Evolutionary conservation across 2,329 filamentous ascomycete genomes (phyloP).

Genomic region (Aspergillus arachidicola): DNA sequence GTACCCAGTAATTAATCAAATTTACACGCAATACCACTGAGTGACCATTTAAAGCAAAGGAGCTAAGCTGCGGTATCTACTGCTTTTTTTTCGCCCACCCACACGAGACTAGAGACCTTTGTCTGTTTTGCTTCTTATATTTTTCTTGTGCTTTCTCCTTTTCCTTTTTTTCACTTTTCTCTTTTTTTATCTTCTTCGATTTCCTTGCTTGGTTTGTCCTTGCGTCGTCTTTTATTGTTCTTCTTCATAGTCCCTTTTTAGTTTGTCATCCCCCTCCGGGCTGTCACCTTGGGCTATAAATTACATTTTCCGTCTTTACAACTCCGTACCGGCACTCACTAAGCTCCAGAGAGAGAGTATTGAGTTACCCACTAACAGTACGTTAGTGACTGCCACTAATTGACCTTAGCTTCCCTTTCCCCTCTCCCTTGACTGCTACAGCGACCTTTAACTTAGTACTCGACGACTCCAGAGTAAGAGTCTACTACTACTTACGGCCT

Average conservation of each 20-base stretch:
- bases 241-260: slow-evolving; percentile 13
- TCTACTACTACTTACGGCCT: not conserved
- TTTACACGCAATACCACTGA: slow-evolving; percentile 2
- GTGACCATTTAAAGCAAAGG: not conserved
- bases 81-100: not conserved
- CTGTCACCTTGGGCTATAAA: not conserved
- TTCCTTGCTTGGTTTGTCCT: slow-evolving; percentile 5
- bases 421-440: not conserved
- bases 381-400: slow-evolving; percentile 3
- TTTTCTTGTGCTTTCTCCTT: slow-evolving; percentile 10
- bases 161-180: slow-evolving; percentile 7
- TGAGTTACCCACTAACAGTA: slow-evolving; percentile 1
- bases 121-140: slow-evolving; percentile 2
- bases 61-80: not conserved
- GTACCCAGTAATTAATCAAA: not conserved
- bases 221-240: slow-evolving; percentile 4
- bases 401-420: slow-evolving; percentile 2
- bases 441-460: slow-evolving; percentile 1
- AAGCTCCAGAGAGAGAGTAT: slow-evolving; percentile 4
- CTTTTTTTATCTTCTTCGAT: not conserved
- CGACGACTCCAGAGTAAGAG: slow-evolving; percentile 2
- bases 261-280: not conserved
- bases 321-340: slow-evolving; percentile 1
- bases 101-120: not conserved
- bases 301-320: not conserved